phyloP scores from a whole-genome alignment of 352 stramenopile species.

The Aphanomyces stellatus region DNA sequence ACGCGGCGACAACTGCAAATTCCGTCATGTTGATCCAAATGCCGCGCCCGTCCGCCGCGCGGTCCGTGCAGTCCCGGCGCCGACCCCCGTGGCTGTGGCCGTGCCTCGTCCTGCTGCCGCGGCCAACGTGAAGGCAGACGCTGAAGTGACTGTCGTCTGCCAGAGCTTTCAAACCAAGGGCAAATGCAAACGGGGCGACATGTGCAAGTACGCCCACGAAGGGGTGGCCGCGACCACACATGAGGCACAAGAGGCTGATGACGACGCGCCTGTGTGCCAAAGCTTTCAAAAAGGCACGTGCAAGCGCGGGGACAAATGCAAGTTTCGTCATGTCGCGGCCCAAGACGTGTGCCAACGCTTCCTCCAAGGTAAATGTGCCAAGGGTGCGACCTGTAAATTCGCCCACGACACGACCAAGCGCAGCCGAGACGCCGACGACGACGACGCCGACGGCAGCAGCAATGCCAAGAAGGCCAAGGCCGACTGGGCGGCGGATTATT shows the following conservation, averaged over 20 bases:
- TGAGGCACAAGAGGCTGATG: conserved; percentile 32
- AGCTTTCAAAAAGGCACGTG: conserved; percentile 43
- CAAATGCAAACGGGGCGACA: conserved; percentile 56
- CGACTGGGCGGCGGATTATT: too few relatives aligned
- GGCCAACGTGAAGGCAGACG: conserved; percentile 10
- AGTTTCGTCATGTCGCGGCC: conserved; percentile 31
- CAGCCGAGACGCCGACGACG: too few relatives aligned
- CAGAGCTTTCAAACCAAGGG: conserved; percentile 30
- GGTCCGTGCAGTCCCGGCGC: not conserved
- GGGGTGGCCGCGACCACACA: conserved; percentile 24
- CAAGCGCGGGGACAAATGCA: conserved; percentile 27
- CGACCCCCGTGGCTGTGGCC: too few relatives aligned
- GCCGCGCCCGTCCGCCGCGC: not conserved
- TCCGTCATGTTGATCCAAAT: conserved; percentile 22
- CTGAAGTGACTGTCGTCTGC: conserved; percentile 19
- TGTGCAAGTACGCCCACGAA: conserved; percentile 48
- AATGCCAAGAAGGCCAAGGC: not conserved
- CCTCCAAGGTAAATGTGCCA: conserved; percentile 39
- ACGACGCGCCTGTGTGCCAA: conserved; percentile 40
- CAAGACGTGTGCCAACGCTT: conserved; percentile 30
- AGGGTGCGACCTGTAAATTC: conserved; percentile 45
- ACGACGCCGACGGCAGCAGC: too few relatives aligned
- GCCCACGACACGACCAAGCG: conserved; percentile 25
- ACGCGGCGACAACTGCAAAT: conserved; percentile 27
- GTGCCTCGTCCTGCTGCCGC: too few relatives aligned